Evolutionary conservation across 2,329 filamentous ascomycete species (phyloP), one percentile per base, ranked within the genome.

Genomic region (Sporothrix globosa): DNA sequence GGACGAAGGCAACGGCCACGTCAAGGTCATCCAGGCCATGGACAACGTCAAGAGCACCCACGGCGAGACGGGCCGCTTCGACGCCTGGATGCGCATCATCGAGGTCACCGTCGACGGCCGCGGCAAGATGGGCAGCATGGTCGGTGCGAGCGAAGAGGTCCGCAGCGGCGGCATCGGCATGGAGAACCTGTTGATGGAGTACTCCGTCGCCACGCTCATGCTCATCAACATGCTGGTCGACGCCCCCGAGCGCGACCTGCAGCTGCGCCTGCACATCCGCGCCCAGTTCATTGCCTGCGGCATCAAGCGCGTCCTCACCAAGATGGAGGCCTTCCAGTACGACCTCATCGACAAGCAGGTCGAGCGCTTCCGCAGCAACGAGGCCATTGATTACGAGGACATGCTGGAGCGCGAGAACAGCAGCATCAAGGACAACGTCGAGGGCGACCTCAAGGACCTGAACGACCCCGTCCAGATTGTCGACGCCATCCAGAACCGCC

Each of bases 181-280:
- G 90, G 96, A 99, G 86, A 98, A 98, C 80, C 84, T 97, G 77
- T 86, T 99, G 69, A 98, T 99, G 96, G 96, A 99, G 85, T 99
- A 99, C 78, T 95, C 94, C 52, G 92, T 98, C 65, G 92, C 95
- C 46, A 97, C 94, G 1, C 87, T 99, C 77, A 93, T 98, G 78
- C 86, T 99, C 77, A 89, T 98, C 84, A 99, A 98, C 82, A 97
- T 96, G 91, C 87, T 98, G 75, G 89, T 99, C 73, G 96, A 98
- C 80, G 92, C 93, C 3, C 91, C 94, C 0, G 92, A 96, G 77
- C 87, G 88, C 76, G 96, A 99, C 77, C 83, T 99, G 74, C 92
- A 97, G 81, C 83, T 98, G 74, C 89, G 96, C 78, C 92, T 96
- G 79, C 96, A 98, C 81, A 94, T 98, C 77, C 88, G 96, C 73